Evolutionary conservation across 2,329 filamentous ascomycete genomes (phyloP).

Genomic region (Venturia carpophila): DNA sequence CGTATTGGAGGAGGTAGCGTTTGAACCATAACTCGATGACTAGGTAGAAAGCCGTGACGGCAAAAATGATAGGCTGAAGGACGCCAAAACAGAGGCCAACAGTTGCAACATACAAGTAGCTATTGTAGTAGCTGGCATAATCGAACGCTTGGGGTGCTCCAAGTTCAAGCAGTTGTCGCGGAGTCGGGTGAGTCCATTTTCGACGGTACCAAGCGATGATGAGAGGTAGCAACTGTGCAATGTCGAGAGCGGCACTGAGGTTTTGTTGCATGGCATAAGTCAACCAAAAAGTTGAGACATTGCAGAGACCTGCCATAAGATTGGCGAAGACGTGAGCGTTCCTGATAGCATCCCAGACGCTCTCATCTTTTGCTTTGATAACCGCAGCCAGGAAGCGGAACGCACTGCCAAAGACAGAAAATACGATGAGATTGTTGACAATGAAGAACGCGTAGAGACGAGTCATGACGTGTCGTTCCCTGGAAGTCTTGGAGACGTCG

Average conservation of each 20-base stretch:
- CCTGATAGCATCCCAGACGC: slow-evolving; percentile 26
- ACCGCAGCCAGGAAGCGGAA: slow-evolving; percentile 66
- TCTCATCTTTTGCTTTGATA: slow-evolving; percentile 48
- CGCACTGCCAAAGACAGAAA: slow-evolving; percentile 79
- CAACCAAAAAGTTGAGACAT: slow-evolving; percentile 84
- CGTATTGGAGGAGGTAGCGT: slow-evolving; percentile 67
- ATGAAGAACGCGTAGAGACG: slow-evolving; percentile 97
- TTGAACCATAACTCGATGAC: slow-evolving; percentile 78
- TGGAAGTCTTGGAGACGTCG: slow-evolving; percentile 83
- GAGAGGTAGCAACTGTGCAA: slow-evolving; percentile 80
- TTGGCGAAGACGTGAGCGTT: slow-evolving; percentile 15
- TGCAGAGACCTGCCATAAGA: slow-evolving; percentile 65
- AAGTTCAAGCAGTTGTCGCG: slow-evolving; percentile 17
- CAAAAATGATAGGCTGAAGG: slow-evolving; percentile 78
- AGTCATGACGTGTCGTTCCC: slow-evolving; percentile 81
- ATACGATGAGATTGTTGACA: slow-evolving; percentile 92
- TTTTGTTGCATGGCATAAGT: slow-evolving; percentile 90
- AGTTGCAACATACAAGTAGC: slow-evolving; percentile 89
- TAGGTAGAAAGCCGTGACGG: slow-evolving; percentile 85
- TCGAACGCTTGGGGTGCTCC: slow-evolving; percentile 64
- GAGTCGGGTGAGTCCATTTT: slow-evolving; percentile 16
- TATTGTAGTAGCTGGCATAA: slow-evolving; percentile 96
- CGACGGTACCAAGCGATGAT: slow-evolving; percentile 41
- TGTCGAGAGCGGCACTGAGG: slow-evolving; percentile 82
- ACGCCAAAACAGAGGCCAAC: slow-evolving; percentile 77